Base-by-base conservation (phyloP, 1,284 basidiomycete genomes). In the Sanguinoderma infundibulare region DNA sequence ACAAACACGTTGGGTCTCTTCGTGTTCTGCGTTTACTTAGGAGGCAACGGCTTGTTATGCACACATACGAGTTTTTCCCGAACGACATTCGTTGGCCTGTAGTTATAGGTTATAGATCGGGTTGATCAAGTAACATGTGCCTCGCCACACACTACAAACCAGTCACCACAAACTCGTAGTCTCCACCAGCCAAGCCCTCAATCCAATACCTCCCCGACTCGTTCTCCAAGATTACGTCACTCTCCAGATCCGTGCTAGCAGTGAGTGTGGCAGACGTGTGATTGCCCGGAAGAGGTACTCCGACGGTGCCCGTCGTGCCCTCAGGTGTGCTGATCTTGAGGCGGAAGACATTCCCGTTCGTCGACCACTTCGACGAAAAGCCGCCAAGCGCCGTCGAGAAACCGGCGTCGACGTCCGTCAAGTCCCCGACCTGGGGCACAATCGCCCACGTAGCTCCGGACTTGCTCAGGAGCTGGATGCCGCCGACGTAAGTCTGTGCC, bases 391-490 rank as follows among this genome's bases (percentile, higher is more conserved):
- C 36, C 2, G 64, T 66, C 32, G 64, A 57, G 52, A 66, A 63
- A 40, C 61, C 64, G 3, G 53, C 49, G 52, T 66, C 64, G 40
- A 63, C 64, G 24, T 57, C 40, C 9, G 59, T 28, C 54, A 66
- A 57, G 51, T 66, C 61, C 8, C 59, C 64, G 1, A 53, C 53
- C 49, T 66, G 64, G 26, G 64, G 64, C 15, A 26, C 55, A 51
- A 66, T 59, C 2, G 57, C 39, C 64, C 64, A 66, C 5, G 61
- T 66, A 40, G 56, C 61, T 2, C 64, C 64, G 0, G 61, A 61
- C 52, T 55, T 54, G 47, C 51, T 66, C n/a, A 66, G 59, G 35
- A 66, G 44, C 57, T 66, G 61, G 44, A 66, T 66, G 24, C 64
- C 64, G 44, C 53, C 61, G 30, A 63, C 36, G 32, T 42, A 66